Base-by-base conservation (phyloP, 257 asterid species). In the Hygrophila difformis region DNA sequence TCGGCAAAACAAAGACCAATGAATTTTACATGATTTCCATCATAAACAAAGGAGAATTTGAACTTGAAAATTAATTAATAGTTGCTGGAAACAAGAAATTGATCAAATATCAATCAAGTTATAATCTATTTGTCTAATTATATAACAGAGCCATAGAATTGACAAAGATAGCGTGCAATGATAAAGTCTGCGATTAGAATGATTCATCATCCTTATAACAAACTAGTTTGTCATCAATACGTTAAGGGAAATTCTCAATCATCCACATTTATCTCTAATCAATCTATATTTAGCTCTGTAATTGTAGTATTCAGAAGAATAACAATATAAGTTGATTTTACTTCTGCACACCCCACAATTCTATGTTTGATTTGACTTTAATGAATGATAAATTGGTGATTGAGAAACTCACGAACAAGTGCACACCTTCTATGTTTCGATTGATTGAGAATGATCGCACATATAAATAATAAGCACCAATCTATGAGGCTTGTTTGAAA, bases 11-110 rank as follows among this genome's bases (percentile, higher is more conserved):
- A 1, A 12, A 49, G 6, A 11, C 38, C 16, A n/a, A 12, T 28
- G 34, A 34, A 41, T 23, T 48, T 42, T 31, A 1, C 31, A 49
- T 43, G 49, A 24, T 33, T 24, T 21, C 56, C 18, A 53, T 29
- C 55, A 44, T 37, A 49, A 45, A 5, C 12, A 38, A 13, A 50
- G 41, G 22, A 34, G 11, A 22, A 40, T 34, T 6, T 12, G 15
- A 0, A 28, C n/a, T n/a, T n/a, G n/a, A n/a, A n/a, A n/a, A n/a
- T n/a, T n/a, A n/a, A n/a, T n/a, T n/a, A n/a, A n/a, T n/a, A n/a
- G n/a, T n/a, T n/a, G n/a, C n/a, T n/a, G n/a, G n/a, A n/a, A n/a
- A n/a, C n/a, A n/a, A n/a, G n/a, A n/a, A n/a, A n/a, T n/a, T n/a
- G 38, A 9, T 6, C 11, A 33, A 17, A 12, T 8, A 41, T 41